Conservation (phyloP, 495 filamentous ascomycete genomes). For the Penicillium verhagenii region DNA sequence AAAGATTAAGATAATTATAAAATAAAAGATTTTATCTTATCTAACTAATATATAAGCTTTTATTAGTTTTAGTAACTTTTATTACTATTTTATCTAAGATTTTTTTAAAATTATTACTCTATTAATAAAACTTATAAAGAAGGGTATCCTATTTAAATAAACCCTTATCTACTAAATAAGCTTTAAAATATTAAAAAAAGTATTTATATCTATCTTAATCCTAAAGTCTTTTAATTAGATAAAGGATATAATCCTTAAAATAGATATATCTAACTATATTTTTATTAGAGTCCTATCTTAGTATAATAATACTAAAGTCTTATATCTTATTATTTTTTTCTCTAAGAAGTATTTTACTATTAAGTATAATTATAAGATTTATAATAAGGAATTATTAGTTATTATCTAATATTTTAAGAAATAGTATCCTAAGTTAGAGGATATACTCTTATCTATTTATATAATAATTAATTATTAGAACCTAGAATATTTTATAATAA, state of each 20-base stretch:
- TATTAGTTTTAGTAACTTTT: constrained; percentile 1
- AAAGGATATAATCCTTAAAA: not conserved
- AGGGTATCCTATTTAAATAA: not conserved
- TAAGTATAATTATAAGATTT: not conserved
- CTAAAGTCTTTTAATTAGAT: not conserved
- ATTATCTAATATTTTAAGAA: not conserved
- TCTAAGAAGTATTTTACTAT: not conserved
- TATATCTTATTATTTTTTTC: not conserved
- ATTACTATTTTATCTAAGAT: no score
- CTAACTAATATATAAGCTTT: not conserved
- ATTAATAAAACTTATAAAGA: not conserved
- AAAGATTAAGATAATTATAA: not conserved
- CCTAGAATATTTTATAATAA: no score
- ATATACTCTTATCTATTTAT: no score
- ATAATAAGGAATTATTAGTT: not conserved
- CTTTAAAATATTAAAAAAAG: not conserved
- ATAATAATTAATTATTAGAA: no score
- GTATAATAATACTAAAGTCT: not conserved
- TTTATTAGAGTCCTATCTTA: not conserved
- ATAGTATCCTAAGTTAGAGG: not conserved
- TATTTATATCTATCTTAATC: not conserved
- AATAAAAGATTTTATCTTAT: not conserved
- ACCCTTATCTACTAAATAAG: not conserved
- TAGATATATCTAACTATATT: not conserved
- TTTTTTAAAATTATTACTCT: not conserved